phyloP scores from a whole-genome alignment of 176 grass and related monocot species.

The Paspalum vaginatum region DNA sequence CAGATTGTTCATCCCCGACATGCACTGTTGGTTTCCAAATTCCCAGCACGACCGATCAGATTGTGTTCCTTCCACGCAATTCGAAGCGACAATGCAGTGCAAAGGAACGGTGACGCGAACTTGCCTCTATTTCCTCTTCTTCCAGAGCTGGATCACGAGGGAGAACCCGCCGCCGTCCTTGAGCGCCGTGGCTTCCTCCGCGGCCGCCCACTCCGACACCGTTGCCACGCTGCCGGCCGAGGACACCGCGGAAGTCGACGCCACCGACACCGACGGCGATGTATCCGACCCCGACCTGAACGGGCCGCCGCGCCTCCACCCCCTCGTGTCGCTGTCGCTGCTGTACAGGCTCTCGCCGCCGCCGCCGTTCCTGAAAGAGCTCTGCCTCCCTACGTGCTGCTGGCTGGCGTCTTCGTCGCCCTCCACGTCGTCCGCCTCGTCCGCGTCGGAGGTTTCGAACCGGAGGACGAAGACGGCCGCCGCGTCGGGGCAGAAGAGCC shows the following conservation, averaged over 20 bases:
- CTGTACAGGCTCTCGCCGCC: constrained; percentile 38
- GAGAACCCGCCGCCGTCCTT: constrained; percentile 47
- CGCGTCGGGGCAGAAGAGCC: constrained; percentile 58
- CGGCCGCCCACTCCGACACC: constrained; percentile 41
- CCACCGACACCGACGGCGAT: constrained; percentile 54
- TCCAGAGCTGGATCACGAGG: constrained; percentile 45
- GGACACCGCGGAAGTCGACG: constrained; percentile 48
- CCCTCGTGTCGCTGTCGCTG: constrained; percentile 33
- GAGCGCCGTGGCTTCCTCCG: constrained; percentile 29
- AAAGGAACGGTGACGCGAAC: neutral
- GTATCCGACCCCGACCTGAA: constrained; percentile 57
- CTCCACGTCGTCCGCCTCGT: neutral
- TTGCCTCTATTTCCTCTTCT: constrained; percentile 26
- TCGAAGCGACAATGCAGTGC: neutral
- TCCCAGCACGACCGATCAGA: neutral
- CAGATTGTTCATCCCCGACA: neutral
- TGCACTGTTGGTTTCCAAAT: constrained; percentile 14
- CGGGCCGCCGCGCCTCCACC: constrained; percentile 39
- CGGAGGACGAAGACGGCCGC: constrained; percentile 70
- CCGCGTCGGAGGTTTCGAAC: constrained; percentile 40
- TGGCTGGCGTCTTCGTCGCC: neutral
- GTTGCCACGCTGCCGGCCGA: constrained; percentile 42
- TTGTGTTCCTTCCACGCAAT: neutral
- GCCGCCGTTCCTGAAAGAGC: constrained; percentile 1
- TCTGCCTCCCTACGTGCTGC: constrained; percentile 1